Conservation (phyloP, 768 basidiomycete genomes). For the Agaricus sinodeliciosus region DNA sequence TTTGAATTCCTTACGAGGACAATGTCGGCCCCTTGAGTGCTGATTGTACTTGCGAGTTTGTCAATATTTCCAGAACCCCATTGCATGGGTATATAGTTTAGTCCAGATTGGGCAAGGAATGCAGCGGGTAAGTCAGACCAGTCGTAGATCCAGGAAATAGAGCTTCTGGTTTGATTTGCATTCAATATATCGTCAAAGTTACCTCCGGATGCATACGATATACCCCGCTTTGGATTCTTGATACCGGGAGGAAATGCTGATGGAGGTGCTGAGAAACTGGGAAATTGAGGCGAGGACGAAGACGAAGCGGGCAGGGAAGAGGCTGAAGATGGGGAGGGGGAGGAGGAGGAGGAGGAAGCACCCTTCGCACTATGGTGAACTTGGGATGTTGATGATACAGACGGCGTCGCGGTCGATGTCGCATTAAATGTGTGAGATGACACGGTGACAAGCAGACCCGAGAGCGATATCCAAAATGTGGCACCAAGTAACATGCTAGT, state of each 20-base stretch:
- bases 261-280: constrained; percentile 2
- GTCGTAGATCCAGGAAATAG: constrained; percentile 45
- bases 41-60: constrained; percentile 29
- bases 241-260: constrained; percentile 10
- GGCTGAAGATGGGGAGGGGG: constrained; percentile 16
- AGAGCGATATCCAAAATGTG: neutral
- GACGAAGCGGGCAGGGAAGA: neutral
- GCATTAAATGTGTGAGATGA: constrained; percentile 2
- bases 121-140: constrained; percentile 42
- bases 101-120: constrained; percentile 34
- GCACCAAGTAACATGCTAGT: neutral
- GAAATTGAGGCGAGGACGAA: constrained; percentile 7
- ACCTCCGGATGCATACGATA: constrained; percentile 34
- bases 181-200: constrained; percentile 35
- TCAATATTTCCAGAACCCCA: constrained; percentile 39
- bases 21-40: constrained; percentile 38
- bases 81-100: constrained; percentile 48
- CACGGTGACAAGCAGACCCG: neutral
- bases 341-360: constrained; percentile 10
- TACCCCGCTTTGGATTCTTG: constrained; percentile 41
- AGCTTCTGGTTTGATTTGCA: constrained; percentile 37
- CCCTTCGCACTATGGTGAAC: neutral
- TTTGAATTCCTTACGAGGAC: constrained; percentile 34
- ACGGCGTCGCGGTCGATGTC: neutral
- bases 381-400: neutral